Evolutionary conservation across 2,329 filamentous ascomycete species (phyloP).

Genomic region (Zymoseptoria passerinii): DNA sequence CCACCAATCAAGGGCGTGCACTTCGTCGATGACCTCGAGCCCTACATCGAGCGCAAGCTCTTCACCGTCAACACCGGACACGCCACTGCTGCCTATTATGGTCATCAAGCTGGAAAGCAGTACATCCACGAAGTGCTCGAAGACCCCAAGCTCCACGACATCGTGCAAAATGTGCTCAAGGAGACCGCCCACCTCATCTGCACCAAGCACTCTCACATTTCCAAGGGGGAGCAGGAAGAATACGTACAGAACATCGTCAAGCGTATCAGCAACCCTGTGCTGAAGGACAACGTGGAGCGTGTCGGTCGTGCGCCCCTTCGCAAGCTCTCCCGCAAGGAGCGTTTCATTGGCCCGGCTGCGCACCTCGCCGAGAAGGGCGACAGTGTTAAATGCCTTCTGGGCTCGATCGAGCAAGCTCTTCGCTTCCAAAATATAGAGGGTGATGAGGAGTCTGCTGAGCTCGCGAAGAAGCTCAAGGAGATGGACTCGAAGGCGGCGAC

Average conservation of each 20-base stretch:
- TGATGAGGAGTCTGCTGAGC: slow-evolving; percentile 79
- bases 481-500: slow-evolving; percentile 67
- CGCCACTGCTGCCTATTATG: slow-evolving; percentile 92
- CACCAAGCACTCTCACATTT: slow-evolving; percentile 68
- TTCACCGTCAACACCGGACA: slow-evolving; percentile 99
- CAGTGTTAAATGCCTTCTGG: slow-evolving; percentile 64
- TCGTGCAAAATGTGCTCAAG: slow-evolving; percentile 69
- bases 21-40: slow-evolving; percentile 83
- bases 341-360: slow-evolving; percentile 85
- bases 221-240: slow-evolving; percentile 62
- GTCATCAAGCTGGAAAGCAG: slow-evolving; percentile 74
- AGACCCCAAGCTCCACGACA: slow-evolving; percentile 68
- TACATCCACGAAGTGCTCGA: slow-evolving; percentile 84
- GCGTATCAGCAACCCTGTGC: slow-evolving; percentile 85
- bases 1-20: slow-evolving; percentile 76
- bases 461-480: slow-evolving; percentile 76
- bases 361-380: slow-evolving; percentile 77
- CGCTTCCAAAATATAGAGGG: slow-evolving; percentile 91
- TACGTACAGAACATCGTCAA: slow-evolving; percentile 90
- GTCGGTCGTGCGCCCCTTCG: slow-evolving; percentile 90
- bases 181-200: slow-evolving; percentile 85
- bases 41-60: slow-evolving; percentile 98
- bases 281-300: slow-evolving; percentile 88
- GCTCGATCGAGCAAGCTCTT: slow-evolving; percentile 82
- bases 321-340: slow-evolving; percentile 90